Conservation (phyloP, 192 early-diverging fungal genomes). For the Diversispora epigaea region DNA sequence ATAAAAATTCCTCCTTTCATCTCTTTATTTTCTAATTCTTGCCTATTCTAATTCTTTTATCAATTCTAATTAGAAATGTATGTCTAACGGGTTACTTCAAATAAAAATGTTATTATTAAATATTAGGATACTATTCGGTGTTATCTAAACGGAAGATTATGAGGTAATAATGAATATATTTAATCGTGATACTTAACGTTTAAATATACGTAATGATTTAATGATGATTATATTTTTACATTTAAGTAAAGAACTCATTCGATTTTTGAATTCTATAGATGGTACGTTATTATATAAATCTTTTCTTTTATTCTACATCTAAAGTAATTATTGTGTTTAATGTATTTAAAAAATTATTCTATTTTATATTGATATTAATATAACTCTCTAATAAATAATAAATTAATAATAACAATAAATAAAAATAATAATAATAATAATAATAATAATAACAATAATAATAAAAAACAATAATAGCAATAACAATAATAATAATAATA, state of each 20-base stretch:
- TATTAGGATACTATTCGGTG: conserved; percentile 62
- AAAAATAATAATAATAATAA: too few species aligned
- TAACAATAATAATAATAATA: too few species aligned
- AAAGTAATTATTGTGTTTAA: too few species aligned
- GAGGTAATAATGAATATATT: conserved; percentile 50
- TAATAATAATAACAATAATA: too few species aligned
- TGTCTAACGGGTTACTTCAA: conserved; percentile 63
- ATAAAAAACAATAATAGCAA: too few species aligned
- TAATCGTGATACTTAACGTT: conserved; percentile 18
- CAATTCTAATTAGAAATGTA: conserved; percentile 65
- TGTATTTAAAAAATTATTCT: too few species aligned
- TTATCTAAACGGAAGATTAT: conserved; percentile 74
- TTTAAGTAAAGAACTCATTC: conserved; percentile 74
- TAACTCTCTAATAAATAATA: too few species aligned
- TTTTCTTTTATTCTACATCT: too few species aligned
- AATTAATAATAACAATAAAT: too few species aligned
- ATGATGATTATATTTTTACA: conserved; percentile 29
- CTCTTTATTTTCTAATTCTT: background rate
- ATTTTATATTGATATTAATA: too few species aligned
- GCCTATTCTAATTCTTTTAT: background rate
- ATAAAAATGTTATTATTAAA: conserved; percentile 41
- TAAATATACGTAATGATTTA: background rate
- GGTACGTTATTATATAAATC: conserved; percentile 41
- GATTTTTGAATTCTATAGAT: conserved; percentile 77
- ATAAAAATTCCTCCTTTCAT: conserved; percentile 5